These are phyloP conservation scores for Populus hybrid DNA, from an alignment of 441 rosid genomes.

Conservation along the genomic window DNA sequence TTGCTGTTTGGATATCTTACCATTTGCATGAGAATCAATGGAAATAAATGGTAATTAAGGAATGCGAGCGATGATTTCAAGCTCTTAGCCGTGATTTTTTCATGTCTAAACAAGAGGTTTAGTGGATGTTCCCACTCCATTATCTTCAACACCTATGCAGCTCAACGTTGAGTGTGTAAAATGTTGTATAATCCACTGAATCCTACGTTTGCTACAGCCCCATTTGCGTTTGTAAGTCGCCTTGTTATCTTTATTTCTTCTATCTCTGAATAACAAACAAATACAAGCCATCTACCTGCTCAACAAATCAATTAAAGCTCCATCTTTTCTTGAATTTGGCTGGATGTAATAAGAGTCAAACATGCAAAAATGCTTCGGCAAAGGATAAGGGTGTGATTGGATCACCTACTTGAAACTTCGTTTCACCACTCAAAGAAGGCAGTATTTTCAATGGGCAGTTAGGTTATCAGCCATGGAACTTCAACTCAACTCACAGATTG, in stretches of 20 bases:
- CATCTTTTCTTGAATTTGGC: too few relatives aligned
- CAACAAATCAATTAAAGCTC: too few relatives aligned
- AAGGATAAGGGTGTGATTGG: neutral
- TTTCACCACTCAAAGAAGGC: neutral
- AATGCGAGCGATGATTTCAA: neutral
- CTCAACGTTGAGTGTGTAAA: neutral
- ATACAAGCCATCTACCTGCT: too few relatives aligned
- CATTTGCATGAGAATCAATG: neutral
- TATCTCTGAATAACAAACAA: too few relatives aligned
- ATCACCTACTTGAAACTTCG: neutral
- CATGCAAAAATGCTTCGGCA: neutral
- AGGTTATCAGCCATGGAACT: neutral
- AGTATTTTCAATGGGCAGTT: neutral
- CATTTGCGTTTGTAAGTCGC: too few relatives aligned
- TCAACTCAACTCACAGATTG: neutral
- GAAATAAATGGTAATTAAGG: neutral
- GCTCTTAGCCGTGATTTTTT: neutral
- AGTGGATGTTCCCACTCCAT: neutral
- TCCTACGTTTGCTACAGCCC: neutral
- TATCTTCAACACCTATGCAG: neutral
- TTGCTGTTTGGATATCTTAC: neutral
- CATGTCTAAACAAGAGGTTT: neutral
- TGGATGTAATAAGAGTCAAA: neutral
- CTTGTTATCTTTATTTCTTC: too few relatives aligned
- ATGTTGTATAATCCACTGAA: neutral